These are phyloP conservation scores for Pyrrhoderma lamaoense DNA, from an alignment of 1,284 basidiomycete species.

Conservation along the genomic window DNA sequence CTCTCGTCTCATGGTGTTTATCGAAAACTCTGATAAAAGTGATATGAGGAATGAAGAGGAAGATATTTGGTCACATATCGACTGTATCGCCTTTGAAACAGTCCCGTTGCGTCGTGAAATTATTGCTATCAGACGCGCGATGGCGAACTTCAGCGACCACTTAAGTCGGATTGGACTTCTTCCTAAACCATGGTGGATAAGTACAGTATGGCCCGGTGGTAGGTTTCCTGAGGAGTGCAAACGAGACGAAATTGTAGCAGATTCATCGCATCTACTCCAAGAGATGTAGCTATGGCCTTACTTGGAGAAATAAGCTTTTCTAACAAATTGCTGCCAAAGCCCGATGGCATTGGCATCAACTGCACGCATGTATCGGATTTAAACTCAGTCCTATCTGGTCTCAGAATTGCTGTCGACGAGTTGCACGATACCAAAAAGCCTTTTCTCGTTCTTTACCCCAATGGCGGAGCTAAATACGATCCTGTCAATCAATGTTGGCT, in stretches of 20 bases:
- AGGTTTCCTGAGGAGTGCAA: constrained; percentile 36
- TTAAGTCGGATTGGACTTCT: constrained; percentile 19
- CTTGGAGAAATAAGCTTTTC: constrained; percentile 12
- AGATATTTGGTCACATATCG: constrained; percentile 49
- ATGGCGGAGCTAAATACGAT: constrained; percentile 58
- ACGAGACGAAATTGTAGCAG: constrained; percentile 12
- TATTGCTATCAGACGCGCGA: constrained; percentile 55
- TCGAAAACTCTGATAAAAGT: constrained; percentile 19
- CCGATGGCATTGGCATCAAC: constrained; percentile 61
- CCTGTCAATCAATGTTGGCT: constrained; percentile 41
- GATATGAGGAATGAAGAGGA: constrained; percentile 9
- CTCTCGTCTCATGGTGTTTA: constrained; percentile 52
- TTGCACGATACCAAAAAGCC: constrained; percentile 26
- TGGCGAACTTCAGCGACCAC: constrained; percentile 33
- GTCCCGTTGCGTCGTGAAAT: constrained; percentile 65
- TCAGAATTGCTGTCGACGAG: constrained; percentile 24
- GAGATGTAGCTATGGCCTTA: constrained; percentile 34
- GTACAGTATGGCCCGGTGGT: constrained; percentile 59
- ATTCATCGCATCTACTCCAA: constrained; percentile 26
- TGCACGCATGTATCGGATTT: constrained; percentile 49
- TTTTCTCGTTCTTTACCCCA: constrained; percentile 68
- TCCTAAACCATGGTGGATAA: constrained; percentile 71
- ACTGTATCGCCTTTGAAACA: constrained; percentile 75
- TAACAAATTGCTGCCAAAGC: constrained; percentile 23
- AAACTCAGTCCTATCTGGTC: constrained; percentile 29